These are phyloP conservation scores for Kuraishia molischiana DNA, from an alignment of 805 yeast species.

Conservation along the genomic window DNA sequence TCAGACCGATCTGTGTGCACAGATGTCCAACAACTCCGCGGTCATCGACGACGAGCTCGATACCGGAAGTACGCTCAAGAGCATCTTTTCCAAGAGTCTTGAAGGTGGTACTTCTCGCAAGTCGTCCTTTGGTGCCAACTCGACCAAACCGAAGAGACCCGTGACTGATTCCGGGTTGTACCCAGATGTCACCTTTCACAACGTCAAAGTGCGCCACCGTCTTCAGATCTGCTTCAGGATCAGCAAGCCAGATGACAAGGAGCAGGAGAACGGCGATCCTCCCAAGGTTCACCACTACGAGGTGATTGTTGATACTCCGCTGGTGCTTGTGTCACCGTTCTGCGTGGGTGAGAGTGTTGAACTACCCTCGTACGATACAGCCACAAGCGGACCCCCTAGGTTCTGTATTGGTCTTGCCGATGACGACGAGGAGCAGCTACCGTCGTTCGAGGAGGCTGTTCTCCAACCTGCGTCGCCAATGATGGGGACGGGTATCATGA, in stretches of 20 bases:
- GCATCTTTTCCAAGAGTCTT: constrained; percentile 1
- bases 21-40: constrained; percentile 4
- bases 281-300: constrained; percentile 62
- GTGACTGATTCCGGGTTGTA: constrained; percentile 23
- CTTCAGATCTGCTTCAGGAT: constrained; percentile 63
- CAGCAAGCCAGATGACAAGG: constrained; percentile 44
- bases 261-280: constrained; percentile 17
- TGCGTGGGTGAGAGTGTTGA: constrained; percentile 20
- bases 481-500: constrained; percentile 8
- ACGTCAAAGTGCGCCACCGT: constrained; percentile 55
- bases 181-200: constrained; percentile 56
- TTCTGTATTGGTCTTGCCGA: neutral
- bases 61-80: constrained; percentile 5
- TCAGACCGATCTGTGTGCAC: neutral
- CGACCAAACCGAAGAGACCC: neutral
- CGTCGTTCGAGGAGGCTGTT: constrained; percentile 61
- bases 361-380: constrained; percentile 26
- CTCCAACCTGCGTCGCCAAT: constrained; percentile 36
- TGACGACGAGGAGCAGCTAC: constrained; percentile 25
- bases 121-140: neutral
- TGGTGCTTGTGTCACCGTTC: constrained; percentile 39
- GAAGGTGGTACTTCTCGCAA: neutral
- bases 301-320: constrained; percentile 72
- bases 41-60: constrained; percentile 12
- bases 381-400: neutral